Conservation (phyloP, 805 yeast genomes). For the Starmerella stellata region DNA sequence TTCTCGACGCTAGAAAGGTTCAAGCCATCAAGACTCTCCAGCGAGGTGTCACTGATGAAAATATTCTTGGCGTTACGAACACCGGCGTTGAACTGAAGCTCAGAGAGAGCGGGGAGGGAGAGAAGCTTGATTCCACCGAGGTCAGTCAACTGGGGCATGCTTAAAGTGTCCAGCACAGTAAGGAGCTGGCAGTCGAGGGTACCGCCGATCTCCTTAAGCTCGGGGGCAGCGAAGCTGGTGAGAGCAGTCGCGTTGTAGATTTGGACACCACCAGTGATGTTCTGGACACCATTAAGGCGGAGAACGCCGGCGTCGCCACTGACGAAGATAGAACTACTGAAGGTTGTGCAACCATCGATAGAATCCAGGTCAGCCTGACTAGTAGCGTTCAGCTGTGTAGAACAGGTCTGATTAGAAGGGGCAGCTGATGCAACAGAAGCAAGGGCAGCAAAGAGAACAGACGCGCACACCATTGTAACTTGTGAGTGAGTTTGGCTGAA, state of each 20-base stretch:
- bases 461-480: not conserved
- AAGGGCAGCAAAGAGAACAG: conserved; percentile 4
- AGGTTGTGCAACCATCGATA: conserved; percentile 54
- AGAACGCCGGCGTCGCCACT: conserved; percentile 39
- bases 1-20: conserved; percentile 23
- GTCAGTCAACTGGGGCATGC: conserved; percentile 60
- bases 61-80: conserved; percentile 57
- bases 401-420: conserved; percentile 4
- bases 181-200: conserved; percentile 42
- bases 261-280: conserved; percentile 57
- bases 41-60: conserved; percentile 29
- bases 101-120: conserved; percentile 69
- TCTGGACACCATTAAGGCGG: conserved; percentile 50
- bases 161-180: conserved; percentile 47
- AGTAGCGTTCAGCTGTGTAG: conserved; percentile 48
- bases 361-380: conserved; percentile 61
- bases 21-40: conserved; percentile 26
- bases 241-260: conserved; percentile 49
- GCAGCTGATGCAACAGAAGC: conserved; percentile 3
- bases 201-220: conserved; percentile 57
- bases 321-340: conserved; percentile 63
- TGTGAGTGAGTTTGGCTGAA: no score
- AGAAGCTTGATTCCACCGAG: conserved; percentile 67
- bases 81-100: conserved; percentile 49
- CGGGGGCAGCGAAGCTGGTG: conserved; percentile 55